Conservation (phyloP, 306 rosid genomes). For the Pterocarpus santalinus region DNA sequence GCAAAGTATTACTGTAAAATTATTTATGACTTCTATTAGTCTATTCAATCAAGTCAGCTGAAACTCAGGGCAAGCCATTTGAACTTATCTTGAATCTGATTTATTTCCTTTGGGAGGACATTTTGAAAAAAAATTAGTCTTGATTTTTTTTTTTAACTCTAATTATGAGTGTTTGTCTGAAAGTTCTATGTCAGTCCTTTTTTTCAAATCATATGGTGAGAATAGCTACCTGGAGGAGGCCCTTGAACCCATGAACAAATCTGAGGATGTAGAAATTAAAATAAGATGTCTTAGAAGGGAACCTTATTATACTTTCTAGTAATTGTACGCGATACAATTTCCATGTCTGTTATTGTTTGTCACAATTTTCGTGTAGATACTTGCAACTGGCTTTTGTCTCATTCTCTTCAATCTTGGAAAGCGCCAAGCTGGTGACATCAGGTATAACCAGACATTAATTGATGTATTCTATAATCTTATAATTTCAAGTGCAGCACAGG, state of each 20-base stretch:
- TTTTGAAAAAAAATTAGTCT: conserved; percentile 16
- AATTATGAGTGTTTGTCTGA: neutral
- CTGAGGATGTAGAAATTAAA: conserved; percentile 36
- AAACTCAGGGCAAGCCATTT: conserved; percentile 28
- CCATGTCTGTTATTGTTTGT: conserved; percentile 30
- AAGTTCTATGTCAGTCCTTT: conserved; percentile 24
- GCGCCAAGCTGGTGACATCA: conserved; percentile 84
- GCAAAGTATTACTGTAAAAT: conserved; percentile 11
- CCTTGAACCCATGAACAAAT: neutral
- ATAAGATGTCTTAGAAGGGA: conserved; percentile 19
- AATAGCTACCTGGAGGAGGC: conserved; percentile 6
- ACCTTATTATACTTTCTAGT: conserved; percentile 12
- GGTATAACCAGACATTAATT: conserved; percentile 59
- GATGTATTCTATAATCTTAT: conserved; percentile 17
- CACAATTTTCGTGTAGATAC: conserved; percentile 61
- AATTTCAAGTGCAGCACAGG: conserved; percentile 17
- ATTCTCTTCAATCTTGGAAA: conserved; percentile 88
- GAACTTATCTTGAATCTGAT: neutral
- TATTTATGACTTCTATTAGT: conserved; percentile 34
- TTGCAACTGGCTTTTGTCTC: conserved; percentile 85
- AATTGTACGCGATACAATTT: conserved; percentile 10
- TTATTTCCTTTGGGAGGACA: neutral
- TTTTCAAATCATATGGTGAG: conserved; percentile 10
- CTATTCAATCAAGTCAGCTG: conserved; percentile 31
- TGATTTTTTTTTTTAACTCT: neutral